Conservation (phyloP, 768 basidiomycete genomes). For the Pleurotus sapidus region DNA sequence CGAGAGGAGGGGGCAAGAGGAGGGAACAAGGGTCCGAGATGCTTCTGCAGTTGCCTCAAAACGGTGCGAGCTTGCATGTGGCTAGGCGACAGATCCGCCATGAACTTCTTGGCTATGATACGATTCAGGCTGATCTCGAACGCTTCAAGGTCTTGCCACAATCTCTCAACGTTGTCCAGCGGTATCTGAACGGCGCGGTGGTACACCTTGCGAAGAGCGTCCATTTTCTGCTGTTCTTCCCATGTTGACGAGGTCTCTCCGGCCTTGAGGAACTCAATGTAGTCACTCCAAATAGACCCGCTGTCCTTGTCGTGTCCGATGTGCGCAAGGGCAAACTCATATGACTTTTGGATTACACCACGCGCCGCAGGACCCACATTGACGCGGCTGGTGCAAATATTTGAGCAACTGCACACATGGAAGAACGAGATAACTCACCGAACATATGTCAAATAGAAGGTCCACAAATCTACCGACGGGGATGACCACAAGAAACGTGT, state of each 20-base stretch:
- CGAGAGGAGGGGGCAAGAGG: conserved; percentile 30
- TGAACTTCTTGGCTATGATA: conserved; percentile 95
- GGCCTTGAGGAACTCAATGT: conserved; percentile 82
- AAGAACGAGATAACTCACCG: conserved; percentile 48
- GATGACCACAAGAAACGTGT: conserved; percentile 82
- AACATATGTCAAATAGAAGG: conserved; percentile 91
- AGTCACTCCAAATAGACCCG: conserved; percentile 92
- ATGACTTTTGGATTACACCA: conserved; percentile 80
- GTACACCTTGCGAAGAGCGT: conserved; percentile 86
- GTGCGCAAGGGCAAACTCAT: conserved; percentile 88
- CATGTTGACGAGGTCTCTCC: conserved; percentile 84
- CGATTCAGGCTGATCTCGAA: conserved; percentile 90
- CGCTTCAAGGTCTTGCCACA: conserved; percentile 93
- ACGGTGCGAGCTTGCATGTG: conserved; percentile 95
- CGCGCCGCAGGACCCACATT: conserved; percentile 67
- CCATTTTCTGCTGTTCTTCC: conserved; percentile 97
- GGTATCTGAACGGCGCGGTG: conserved; percentile 94
- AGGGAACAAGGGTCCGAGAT: conserved; percentile 63
- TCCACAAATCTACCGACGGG: conserved; percentile 88
- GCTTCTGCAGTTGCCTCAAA: conserved; percentile 74
- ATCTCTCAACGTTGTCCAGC: conserved; percentile 84
- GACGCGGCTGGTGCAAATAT: conserved; percentile 46
- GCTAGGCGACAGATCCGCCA: conserved; percentile 86
- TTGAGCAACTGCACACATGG: neutral
- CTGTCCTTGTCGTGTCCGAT: conserved; percentile 92